These are phyloP conservation scores for Chlamydomonas applanata DNA, from an alignment of 139 green algal genomes.

Conservation along the genomic window DNA sequence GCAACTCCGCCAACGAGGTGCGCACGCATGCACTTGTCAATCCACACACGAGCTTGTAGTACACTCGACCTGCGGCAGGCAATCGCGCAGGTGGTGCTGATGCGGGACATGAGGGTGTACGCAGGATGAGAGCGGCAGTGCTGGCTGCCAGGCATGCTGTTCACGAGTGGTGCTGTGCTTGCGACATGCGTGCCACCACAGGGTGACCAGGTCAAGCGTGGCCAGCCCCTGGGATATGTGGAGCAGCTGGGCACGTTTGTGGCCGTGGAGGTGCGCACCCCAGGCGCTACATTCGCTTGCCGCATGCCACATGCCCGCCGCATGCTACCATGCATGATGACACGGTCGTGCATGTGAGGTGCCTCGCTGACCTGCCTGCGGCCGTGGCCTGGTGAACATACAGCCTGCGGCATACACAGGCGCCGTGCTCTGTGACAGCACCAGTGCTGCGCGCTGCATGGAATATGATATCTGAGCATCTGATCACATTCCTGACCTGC, in stretches of 20 bases:
- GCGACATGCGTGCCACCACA: slow-evolving; percentile 8
- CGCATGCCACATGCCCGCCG: no score
- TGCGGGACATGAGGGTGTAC: neutral
- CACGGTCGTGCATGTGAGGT: no score
- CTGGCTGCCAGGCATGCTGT: neutral
- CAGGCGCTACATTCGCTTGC: no score
- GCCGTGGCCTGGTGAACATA: no score
- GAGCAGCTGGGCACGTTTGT: slow-evolving; percentile 95
- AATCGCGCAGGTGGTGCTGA: neutral
- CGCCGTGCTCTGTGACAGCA: no score
- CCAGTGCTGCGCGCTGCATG: no score
- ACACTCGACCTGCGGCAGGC: neutral
- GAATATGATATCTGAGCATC: neutral
- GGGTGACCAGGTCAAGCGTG: slow-evolving; percentile 83
- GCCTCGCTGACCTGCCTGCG: no score
- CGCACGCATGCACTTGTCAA: neutral
- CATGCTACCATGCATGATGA: no score
- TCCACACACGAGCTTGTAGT: neutral
- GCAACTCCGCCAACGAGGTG: slow-evolving; percentile 58
- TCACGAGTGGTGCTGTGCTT: no score
- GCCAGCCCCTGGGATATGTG: slow-evolving; percentile 80
- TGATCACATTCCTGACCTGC: slow-evolving; percentile 2
- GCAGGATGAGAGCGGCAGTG: neutral
- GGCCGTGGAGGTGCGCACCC: slow-evolving; percentile 81
- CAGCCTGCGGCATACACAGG: no score